These are phyloP conservation scores for Farysia itapuensis DNA, from an alignment of 1,284 basidiomycete genomes.

Conservation along the genomic window DNA sequence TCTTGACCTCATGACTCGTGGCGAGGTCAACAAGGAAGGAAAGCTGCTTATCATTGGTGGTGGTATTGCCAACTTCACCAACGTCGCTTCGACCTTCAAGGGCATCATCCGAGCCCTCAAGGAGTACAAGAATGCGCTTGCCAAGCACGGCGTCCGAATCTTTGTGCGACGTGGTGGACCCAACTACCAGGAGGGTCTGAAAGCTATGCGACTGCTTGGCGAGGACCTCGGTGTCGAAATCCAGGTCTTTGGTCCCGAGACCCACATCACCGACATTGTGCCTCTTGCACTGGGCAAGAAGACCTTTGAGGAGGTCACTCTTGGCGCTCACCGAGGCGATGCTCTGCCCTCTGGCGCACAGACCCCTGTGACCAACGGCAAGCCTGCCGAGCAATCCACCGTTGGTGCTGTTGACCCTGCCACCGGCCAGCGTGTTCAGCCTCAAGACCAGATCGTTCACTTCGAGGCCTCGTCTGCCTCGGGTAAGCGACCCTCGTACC, in stretches of 20 bases:
- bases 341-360: slow-evolving; percentile 44
- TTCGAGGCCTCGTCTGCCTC: slow-evolving; percentile 65
- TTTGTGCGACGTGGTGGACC: slow-evolving; percentile 97
- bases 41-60: slow-evolving; percentile 99
- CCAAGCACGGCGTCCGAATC: slow-evolving; percentile 57
- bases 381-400: slow-evolving; percentile 56
- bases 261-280: slow-evolving; percentile 97
- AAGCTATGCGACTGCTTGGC: slow-evolving; percentile 96
- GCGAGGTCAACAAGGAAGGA: slow-evolving; percentile 64
- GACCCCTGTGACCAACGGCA: slow-evolving; percentile 27
- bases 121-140: slow-evolving; percentile 72
- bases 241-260: slow-evolving; percentile 92
- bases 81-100: slow-evolving; percentile 99
- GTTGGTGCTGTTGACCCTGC: slow-evolving; percentile 75
- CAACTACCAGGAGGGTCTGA: slow-evolving; percentile 99
- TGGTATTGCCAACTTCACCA: slow-evolving; percentile 99
- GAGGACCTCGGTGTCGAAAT: slow-evolving; percentile 97
- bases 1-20: slow-evolving; percentile 91
- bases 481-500: slow-evolving; percentile 47
- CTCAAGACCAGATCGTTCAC: slow-evolving; percentile 80
- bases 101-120: slow-evolving; percentile 97
- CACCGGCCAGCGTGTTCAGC: slow-evolving; percentile 76
- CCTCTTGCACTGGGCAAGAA: slow-evolving; percentile 88
- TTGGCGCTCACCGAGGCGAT: slow-evolving; percentile 62
- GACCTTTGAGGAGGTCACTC: slow-evolving; percentile 53